These are phyloP conservation scores for Monosporozyma aquatica DNA, from an alignment of 805 yeast genomes.

Conservation along the genomic window DNA sequence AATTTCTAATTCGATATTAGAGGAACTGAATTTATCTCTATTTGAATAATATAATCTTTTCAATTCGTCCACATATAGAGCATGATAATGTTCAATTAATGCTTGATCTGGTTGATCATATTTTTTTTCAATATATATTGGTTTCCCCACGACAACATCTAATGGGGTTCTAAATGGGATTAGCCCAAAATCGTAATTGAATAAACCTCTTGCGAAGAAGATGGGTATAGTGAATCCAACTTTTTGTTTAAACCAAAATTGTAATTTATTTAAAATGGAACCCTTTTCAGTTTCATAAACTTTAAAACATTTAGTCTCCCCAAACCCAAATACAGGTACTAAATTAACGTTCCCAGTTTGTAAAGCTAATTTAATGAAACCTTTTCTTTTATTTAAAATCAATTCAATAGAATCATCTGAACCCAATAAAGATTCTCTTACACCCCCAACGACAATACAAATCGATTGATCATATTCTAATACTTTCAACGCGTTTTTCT, in stretches of 20 bases:
- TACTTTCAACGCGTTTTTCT: slow-evolving; percentile 56
- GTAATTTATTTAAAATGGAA: slow-evolving; percentile 47
- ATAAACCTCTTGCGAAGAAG: slow-evolving; percentile 84
- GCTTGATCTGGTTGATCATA: slow-evolving; percentile 36
- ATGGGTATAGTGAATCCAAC: slow-evolving; percentile 85
- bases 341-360: slow-evolving; percentile 65
- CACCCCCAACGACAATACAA: slow-evolving; percentile 92
- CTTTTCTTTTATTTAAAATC: slow-evolving; percentile 70
- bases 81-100: slow-evolving; percentile 63
- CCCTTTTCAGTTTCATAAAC: slow-evolving; percentile 37
- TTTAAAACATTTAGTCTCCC: slow-evolving; percentile 65
- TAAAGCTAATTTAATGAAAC: slow-evolving; percentile 81
- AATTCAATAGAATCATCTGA: slow-evolving; percentile 52
- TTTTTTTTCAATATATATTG: slow-evolving; percentile 47
- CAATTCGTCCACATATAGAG: slow-evolving; percentile 55
- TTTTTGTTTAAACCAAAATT: slow-evolving; percentile 58
- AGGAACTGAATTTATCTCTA: slow-evolving; percentile 40
- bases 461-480: slow-evolving; percentile 62
- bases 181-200: slow-evolving; percentile 86
- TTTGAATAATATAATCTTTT: slow-evolving; percentile 56
- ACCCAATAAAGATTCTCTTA: slow-evolving; percentile 74
- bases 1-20: slow-evolving; percentile 20
- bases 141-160: slow-evolving; percentile 63
- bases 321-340: slow-evolving; percentile 87
- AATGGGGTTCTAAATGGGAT: slow-evolving; percentile 79